These are phyloP conservation scores for Coleophoma crateriformis DNA, from an alignment of 2,329 filamentous ascomycete genomes.

Conservation along the genomic window DNA sequence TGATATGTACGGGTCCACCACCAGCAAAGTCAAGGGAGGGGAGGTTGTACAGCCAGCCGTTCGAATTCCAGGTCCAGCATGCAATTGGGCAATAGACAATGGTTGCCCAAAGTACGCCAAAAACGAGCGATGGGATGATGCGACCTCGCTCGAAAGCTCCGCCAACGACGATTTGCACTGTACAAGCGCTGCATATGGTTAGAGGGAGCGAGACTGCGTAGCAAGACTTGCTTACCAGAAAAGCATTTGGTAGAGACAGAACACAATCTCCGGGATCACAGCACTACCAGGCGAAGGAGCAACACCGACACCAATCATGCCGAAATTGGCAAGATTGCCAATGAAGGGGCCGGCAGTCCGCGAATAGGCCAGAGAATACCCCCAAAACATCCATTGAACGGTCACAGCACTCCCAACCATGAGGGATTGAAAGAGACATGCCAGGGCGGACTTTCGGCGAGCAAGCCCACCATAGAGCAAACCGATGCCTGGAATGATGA, in stretches of 20 bases:
- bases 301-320: constrained; percentile 52
- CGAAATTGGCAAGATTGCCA: constrained; percentile 55
- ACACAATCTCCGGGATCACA: constrained; percentile 58
- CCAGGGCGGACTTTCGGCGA: constrained; percentile 54
- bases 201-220: background rate
- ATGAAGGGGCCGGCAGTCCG: constrained; percentile 56
- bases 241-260: constrained; percentile 60
- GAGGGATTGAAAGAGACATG: constrained; percentile 57
- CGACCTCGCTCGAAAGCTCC: constrained; percentile 55
- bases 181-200: constrained; percentile 31
- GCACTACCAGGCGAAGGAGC: constrained; percentile 53
- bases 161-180: constrained; percentile 60
- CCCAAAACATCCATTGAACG: constrained; percentile 60
- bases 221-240: constrained; percentile 39
- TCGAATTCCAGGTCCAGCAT: constrained; percentile 64
- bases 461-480: constrained; percentile 60
- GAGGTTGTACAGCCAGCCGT: constrained; percentile 59
- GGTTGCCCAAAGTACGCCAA: constrained; percentile 58
- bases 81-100: constrained; percentile 60
- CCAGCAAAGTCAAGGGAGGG: constrained; percentile 30
- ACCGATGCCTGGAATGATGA: constrained; percentile 63
- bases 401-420: constrained; percentile 49
- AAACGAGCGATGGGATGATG: constrained; percentile 59
- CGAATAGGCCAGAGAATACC: constrained; percentile 58
- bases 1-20: constrained; percentile 56